Evolutionary conservation across 2,329 filamentous ascomycete genomes (phyloP), one percentile per base, ranked within the genome.

Genomic region (Fusarium burgessii): DNA sequence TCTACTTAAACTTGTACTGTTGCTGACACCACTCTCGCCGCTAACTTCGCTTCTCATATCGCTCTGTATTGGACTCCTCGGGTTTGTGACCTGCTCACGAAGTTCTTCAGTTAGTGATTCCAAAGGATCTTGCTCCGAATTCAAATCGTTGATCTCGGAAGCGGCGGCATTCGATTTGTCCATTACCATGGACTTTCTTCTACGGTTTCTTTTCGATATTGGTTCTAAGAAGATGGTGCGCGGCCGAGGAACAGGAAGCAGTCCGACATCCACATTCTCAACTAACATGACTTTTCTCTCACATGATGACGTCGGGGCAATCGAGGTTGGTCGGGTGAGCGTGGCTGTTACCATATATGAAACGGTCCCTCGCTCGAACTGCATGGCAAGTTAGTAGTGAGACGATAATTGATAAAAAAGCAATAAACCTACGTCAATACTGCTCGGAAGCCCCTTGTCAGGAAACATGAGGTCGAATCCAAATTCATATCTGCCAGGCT

Each of bases 361-460:
- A 75, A 99, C 93, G 4, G 93, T 95, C 38, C 96, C 96, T 78
- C 95, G 91, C 82, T 98, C 96, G 80, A 99, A 99, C 94, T 98
- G 80, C 32, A 29, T 42, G 38, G 13, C 14, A 25, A 18, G 60
- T 75, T 45, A 73, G 66, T 54, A 54, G 64, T 62, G 41, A 20
- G 18, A 40, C 20, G 29, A 17, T 15, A 49, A 23, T 17, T 23
- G 55, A 43, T 40, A 35, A 27, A 51, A 33, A 45, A 23, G 46
- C 10, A 18, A 35, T 49, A 23, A 50, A 85, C 93, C 78, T 87
- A 98, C 95, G 82, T 97, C 95, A 77, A 99, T 95, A 80, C 95
- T 98, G 81, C 93, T 97, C n/a, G 93, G 93, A 63, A 96, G 82
- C 8, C 87, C 88, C 74, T 89, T 88, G 52, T 87, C 84, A 4